Base-by-base conservation (phyloP, 192 early-diverging fungal genomes). In the Cladochytrium replicatum region DNA sequence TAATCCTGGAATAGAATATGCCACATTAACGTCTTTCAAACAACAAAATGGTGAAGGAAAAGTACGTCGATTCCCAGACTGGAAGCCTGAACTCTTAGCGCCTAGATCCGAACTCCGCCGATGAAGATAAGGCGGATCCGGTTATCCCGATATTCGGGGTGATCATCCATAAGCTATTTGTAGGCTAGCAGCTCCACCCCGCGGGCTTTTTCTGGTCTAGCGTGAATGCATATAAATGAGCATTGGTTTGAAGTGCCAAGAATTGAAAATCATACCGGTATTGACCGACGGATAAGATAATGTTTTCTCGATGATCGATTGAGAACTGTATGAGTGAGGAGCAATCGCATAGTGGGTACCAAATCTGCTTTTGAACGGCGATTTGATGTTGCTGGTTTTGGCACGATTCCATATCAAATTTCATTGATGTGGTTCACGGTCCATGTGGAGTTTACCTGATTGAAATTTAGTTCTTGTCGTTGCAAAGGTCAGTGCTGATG, bases 271-370 rank as follows among this genome's bases (percentile, higher is more conserved):
- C n/a, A n/a, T n/a, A 77, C 78, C 82, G 68, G 63, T 96, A 99
- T 60, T 99, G 96, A 6, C 91, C 92, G 23, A 99, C 78, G 41
- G 90, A 93, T 17, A 95, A 63, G 29, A 96, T 68, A 3, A 81
- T 55, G 0, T 60, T 62, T 28, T 78, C 53, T 1, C 94, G 76
- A 21, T 52, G 28, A 0, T 37, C 39, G 4, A 94, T 52, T 1
- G 79, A 50, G 29, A 85, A 71, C 24, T 53, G 56, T 2, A 56
- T 55, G 29, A 99, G 63, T 0, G 69, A 61, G 0, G 67, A 52
- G 0, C 88, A 91, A 54, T 93, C 86, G 66, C 94, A 99, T 15
- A 93, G 93, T 19, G 96, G 96, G 63, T 93, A 97, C 1, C 94
- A 79, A 1, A 89, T 73, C n/a, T n/a, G n/a, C n/a, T n/a, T n/a